Conservation (phyloP, 768 basidiomycete genomes). For the Lactarius hatsudake region DNA sequence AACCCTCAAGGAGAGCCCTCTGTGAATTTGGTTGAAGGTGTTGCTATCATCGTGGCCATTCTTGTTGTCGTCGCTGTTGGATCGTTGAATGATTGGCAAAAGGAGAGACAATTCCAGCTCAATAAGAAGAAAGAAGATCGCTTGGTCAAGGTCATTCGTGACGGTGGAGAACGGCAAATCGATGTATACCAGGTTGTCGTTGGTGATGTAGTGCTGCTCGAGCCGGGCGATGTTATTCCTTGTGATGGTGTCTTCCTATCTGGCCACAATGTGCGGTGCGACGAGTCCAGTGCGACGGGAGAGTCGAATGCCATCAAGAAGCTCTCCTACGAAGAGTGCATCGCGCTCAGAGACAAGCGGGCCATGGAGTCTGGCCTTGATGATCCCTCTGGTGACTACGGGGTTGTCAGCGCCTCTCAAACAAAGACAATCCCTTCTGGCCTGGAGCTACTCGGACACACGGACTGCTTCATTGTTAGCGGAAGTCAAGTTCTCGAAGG, state of each 20-base stretch:
- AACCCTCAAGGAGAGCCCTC: slow-evolving; percentile 59
- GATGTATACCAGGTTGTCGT: slow-evolving; percentile 78
- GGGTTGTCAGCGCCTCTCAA: slow-evolving; percentile 29
- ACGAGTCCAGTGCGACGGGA: slow-evolving; percentile 95
- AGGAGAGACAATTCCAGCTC: slow-evolving; percentile 95
- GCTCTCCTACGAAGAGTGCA: slow-evolving; percentile 71
- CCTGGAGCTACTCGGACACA: slow-evolving; percentile 46
- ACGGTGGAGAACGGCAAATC: slow-evolving; percentile 32
- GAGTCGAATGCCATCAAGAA: slow-evolving; percentile 96
- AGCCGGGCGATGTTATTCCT: slow-evolving; percentile 94
- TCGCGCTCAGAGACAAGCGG: slow-evolving; percentile 44
- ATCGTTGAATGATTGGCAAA: slow-evolving; percentile 93
- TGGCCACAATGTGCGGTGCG: slow-evolving; percentile 93
- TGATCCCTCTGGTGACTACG: not conserved
- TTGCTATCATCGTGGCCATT: too few relatives aligned
- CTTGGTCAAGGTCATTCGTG: slow-evolving; percentile 62
- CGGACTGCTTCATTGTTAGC: slow-evolving; percentile 88
- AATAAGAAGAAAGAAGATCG: slow-evolving; percentile 97
- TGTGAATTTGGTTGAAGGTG: slow-evolving; percentile 91
- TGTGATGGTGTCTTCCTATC: slow-evolving; percentile 93
- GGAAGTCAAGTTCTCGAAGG: slow-evolving; percentile 95
- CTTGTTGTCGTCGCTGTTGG: too few relatives aligned
- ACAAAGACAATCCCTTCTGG: slow-evolving; percentile 25
- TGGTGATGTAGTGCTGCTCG: slow-evolving; percentile 86
- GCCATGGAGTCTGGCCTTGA: slow-evolving; percentile 11